phyloP scores from a whole-genome alignment of 768 basidiomycete species.

The Cytidiella melzeri region DNA sequence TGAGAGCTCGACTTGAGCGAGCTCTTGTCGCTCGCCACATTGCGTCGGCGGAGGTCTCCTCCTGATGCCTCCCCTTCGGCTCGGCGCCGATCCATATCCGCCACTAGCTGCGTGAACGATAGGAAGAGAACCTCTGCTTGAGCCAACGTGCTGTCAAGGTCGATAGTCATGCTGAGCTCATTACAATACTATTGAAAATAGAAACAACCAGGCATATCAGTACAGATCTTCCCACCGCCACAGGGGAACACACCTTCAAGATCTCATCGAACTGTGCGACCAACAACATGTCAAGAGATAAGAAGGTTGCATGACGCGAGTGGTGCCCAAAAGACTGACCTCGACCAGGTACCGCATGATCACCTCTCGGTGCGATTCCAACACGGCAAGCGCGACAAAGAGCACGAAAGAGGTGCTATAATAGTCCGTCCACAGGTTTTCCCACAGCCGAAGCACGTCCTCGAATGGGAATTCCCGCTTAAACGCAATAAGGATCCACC shows the following conservation, averaged over 20 bases:
- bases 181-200: slow-evolving; percentile 66
- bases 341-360: slow-evolving; percentile 93
- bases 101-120: slow-evolving; percentile 82
- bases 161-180: slow-evolving; percentile 93
- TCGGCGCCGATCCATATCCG: slow-evolving; percentile 79
- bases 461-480: slow-evolving; percentile 96
- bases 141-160: slow-evolving; percentile 89
- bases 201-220: background rate
- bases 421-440: slow-evolving; percentile 88
- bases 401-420: slow-evolving; percentile 86
- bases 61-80: slow-evolving; percentile 42
- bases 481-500: slow-evolving; percentile 90
- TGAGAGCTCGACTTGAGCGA: background rate
- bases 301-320: slow-evolving; percentile 1
- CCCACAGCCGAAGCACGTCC: slow-evolving; percentile 88
- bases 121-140: slow-evolving; percentile 97
- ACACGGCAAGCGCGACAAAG: slow-evolving; percentile 88
- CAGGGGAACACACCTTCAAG: slow-evolving; percentile 43
- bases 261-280: slow-evolving; percentile 69
- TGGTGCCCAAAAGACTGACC: slow-evolving; percentile 33
- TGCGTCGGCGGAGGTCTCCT: slow-evolving; percentile 30
- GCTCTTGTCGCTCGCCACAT: slow-evolving; percentile 9
- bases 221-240: background rate
- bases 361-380: slow-evolving; percentile 94
- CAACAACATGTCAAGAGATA: background rate